These are phyloP conservation scores for Eucalyptus rudis DNA, from an alignment of 345 rosid genomes.

Conservation along the genomic window DNA sequence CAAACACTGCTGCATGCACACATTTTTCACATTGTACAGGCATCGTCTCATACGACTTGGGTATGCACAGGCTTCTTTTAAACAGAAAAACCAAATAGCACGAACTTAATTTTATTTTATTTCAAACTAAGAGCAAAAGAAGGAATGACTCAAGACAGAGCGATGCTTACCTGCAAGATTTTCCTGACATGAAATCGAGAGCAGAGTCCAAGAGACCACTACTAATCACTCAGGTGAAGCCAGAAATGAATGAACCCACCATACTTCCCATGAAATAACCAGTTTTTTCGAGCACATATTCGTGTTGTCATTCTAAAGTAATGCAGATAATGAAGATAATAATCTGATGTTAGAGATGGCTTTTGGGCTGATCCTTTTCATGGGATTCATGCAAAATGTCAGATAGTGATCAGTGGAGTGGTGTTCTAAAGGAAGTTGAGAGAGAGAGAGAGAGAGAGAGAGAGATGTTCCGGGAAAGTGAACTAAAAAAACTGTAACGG, in stretches of 20 bases:
- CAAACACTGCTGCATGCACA: not conserved
- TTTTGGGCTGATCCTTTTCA: not conserved
- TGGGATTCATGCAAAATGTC: not conserved
- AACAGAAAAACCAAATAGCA: not conserved
- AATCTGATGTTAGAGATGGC: not conserved
- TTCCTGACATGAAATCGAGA: slow-evolving; percentile 35
- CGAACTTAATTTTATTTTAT: not conserved
- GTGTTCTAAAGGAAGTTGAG: not conserved
- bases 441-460: not conserved
- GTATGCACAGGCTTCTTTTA: not conserved
- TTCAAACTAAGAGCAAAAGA: not conserved
- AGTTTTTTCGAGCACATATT: not conserved
- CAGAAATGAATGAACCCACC: slow-evolving; percentile 27
- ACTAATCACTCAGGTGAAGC: slow-evolving; percentile 10
- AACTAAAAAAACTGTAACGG: not conserved
- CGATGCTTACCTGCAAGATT: slow-evolving; percentile 37
- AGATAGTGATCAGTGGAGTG: not conserved
- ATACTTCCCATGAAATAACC: slow-evolving; percentile 12
- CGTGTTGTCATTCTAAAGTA: not conserved
- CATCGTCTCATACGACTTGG: not conserved
- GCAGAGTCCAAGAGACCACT: slow-evolving; percentile 34
- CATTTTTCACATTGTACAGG: not conserved
- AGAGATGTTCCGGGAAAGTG: not conserved
- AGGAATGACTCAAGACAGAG: not conserved
- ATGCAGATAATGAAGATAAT: not conserved